Percentiles rank a stretch among this genome's conserved stretches.
phyloP scores from a whole-genome alignment of 768 basidiomycete genomes.

The Hygrocybe coccinea region DNA sequence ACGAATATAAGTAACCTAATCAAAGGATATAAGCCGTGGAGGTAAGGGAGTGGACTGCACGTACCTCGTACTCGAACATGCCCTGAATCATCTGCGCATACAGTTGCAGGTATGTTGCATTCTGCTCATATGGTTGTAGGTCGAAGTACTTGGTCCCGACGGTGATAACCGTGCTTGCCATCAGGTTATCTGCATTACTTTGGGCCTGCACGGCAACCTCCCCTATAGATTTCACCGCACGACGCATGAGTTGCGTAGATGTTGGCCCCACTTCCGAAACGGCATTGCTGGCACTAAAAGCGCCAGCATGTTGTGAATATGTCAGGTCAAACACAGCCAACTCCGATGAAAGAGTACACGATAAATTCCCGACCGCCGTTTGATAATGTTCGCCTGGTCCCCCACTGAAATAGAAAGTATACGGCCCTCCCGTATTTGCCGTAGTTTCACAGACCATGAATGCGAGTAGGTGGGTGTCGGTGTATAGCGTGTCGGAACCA shows the following conservation, averaged over 20 bases:
- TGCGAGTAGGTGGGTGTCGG: slow-evolving; percentile 1
- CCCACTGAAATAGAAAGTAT: slow-evolving; percentile 15
- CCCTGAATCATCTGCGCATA: slow-evolving; percentile 22
- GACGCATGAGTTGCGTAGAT: slow-evolving; percentile 2
- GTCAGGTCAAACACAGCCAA: slow-evolving; percentile 15
- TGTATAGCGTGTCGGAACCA: not conserved
- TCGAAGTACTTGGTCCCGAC: slow-evolving; percentile 17
- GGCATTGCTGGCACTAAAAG: not conserved
- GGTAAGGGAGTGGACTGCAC: not conserved
- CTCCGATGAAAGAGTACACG: slow-evolving; percentile 16
- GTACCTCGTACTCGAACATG: slow-evolving; percentile 22
- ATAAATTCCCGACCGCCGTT: slow-evolving; percentile 13
- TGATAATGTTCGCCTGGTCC: not conserved
- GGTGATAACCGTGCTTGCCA: slow-evolving; percentile 21
- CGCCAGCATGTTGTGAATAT: slow-evolving; percentile 5
- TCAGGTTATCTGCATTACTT: slow-evolving; percentile 11
- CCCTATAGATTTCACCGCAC: slow-evolving; percentile 10
- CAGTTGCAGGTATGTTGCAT: slow-evolving; percentile 12
- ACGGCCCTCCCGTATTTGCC: slow-evolving; percentile 1
- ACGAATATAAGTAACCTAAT: slow-evolving; percentile 20
- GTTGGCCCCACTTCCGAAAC: not conserved
- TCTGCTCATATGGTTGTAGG: slow-evolving; percentile 1
- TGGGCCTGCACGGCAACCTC: slow-evolving; percentile 10
- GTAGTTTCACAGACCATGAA: slow-evolving; percentile 16
- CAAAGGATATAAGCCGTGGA: not conserved